A percentile compares a stretch with the other conserved stretches of the same genome.
Conservation (phyloP, 805 yeast species). For the Jamesozyma gamospora region DNA sequence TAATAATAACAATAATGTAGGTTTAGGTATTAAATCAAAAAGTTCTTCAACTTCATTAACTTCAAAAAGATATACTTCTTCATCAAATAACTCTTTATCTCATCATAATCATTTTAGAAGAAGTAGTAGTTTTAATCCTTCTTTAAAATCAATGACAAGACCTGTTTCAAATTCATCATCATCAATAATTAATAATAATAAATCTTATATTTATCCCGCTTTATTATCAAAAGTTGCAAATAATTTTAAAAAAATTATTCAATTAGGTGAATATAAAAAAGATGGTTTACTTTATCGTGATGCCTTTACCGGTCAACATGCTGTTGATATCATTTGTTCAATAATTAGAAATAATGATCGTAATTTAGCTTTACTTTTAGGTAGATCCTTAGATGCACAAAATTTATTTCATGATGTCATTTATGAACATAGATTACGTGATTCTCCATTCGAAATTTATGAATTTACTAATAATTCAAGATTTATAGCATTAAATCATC, state of each 20-base stretch:
- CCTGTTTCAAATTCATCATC: constrained; percentile 37
- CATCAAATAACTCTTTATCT: constrained; percentile 14
- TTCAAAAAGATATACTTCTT: constrained; percentile 31
- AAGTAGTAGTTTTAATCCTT: constrained; percentile 5
- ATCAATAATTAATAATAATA: too few species aligned
- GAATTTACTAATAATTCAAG: constrained; percentile 49
- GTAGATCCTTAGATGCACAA: constrained; percentile 89
- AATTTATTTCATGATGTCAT: constrained; percentile 92
- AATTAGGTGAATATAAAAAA: constrained; percentile 69
- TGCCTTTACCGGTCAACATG: constrained; percentile 87
- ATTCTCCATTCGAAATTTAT: constrained; percentile 78
- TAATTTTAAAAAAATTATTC: constrained; percentile 59
- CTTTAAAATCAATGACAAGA: constrained; percentile 35
- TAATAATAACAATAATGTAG: constrained; percentile 9
- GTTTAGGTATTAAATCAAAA: constrained; percentile 37
- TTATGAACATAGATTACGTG: constrained; percentile 85
- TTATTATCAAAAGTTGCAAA: constrained; percentile 75
- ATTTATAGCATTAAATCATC: constrained; percentile 7
- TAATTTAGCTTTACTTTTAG: constrained; percentile 77
- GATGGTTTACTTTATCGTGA: constrained; percentile 88
- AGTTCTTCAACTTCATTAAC: constrained; percentile 35
- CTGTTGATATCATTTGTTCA: constrained; percentile 81
- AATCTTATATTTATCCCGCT: constrained; percentile 84
- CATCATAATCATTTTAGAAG: too few species aligned
- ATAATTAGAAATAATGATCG: constrained; percentile 86